Evolutionary conservation across 2,329 filamentous ascomycete species (phyloP).

Genomic region (Calycina herbarum): DNA sequence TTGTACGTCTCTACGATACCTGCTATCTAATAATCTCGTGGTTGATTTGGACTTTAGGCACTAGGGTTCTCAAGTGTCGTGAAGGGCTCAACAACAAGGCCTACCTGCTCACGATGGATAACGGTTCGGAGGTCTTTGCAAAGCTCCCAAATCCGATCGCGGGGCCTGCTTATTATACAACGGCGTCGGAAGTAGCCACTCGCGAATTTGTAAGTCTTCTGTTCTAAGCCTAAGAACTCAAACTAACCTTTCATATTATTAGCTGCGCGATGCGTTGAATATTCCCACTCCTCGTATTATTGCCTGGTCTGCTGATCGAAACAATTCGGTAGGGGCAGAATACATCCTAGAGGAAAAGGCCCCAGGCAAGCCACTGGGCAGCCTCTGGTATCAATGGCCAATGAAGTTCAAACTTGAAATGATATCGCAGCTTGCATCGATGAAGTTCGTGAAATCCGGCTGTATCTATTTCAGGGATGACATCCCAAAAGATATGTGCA

Average conservation of each 20-base stretch:
- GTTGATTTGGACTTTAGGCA: slow-evolving; percentile 8
- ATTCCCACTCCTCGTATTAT: slow-evolving; percentile 22
- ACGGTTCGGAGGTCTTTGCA: slow-evolving; percentile 27
- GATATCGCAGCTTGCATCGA: slow-evolving; percentile 8
- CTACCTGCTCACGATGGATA: slow-evolving; percentile 32
- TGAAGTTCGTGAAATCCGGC: slow-evolving; percentile 15
- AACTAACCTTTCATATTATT: slow-evolving; percentile 1
- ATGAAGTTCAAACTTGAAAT: too few relatives aligned
- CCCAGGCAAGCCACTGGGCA: slow-evolving; percentile 7
- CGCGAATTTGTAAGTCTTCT: slow-evolving; percentile 5
- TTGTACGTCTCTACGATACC: slow-evolving; percentile 6
- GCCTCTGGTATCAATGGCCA: too few relatives aligned
- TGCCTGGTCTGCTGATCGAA: slow-evolving; percentile 21
- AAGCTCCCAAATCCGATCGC: slow-evolving; percentile 19
- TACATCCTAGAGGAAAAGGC: slow-evolving; percentile 24
- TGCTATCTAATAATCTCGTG: too few relatives aligned
- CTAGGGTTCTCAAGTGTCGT: slow-evolving; percentile 26
- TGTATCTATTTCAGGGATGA: slow-evolving; percentile 20
- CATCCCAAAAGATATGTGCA: slow-evolving; percentile 7
- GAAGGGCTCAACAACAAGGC: slow-evolving; percentile 35
- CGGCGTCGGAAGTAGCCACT: slow-evolving; percentile 29
- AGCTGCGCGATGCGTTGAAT: slow-evolving; percentile 20
- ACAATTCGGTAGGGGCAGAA: slow-evolving; percentile 21
- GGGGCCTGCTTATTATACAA: slow-evolving; percentile 27
- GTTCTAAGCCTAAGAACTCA: not conserved